Evolutionary conservation across 1,284 basidiomycete species (phyloP).

Genomic region (Ceratobasidium sp.): DNA sequence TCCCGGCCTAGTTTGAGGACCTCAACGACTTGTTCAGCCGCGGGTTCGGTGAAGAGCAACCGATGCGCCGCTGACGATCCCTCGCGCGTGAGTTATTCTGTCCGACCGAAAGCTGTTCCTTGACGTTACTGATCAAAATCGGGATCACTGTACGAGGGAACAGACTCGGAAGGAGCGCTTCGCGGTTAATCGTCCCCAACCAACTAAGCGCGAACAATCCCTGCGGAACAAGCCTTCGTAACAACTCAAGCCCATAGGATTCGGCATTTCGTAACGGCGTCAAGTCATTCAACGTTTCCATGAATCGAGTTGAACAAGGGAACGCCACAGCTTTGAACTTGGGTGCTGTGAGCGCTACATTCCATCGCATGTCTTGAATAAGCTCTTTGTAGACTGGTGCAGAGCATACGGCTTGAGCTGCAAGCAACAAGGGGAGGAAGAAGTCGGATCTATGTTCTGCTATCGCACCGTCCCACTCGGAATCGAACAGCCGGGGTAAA

Average conservation of each 20-base stretch:
- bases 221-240: constrained; percentile 15
- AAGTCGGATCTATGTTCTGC: constrained; percentile 21
- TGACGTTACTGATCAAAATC: constrained; percentile 18
- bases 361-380: constrained; percentile 43
- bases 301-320: constrained; percentile 32
- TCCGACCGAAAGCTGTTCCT: constrained; percentile 26
- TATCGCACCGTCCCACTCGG: constrained; percentile 25
- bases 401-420: constrained; percentile 23
- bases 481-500: constrained; percentile 25
- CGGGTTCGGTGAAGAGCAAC: constrained; percentile 17
- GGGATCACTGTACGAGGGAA: constrained; percentile 35
- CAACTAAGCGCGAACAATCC: constrained; percentile 36
- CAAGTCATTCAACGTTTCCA: constrained; percentile 31
- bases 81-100: constrained; percentile 42
- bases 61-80: constrained; percentile 31
- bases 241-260: constrained; percentile 24
- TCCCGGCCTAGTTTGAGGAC: constrained; percentile 39
- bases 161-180: constrained; percentile 23
- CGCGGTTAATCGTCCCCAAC: constrained; percentile 23
- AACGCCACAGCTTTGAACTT: constrained; percentile 36
- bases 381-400: constrained; percentile 35
- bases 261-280: constrained; percentile 8
- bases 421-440: constrained; percentile 33
- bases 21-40: constrained; percentile 25
- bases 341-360: constrained; percentile 38